These are phyloP conservation scores for Penicillium aurantiogriseum DNA, from an alignment of 2,329 filamentous ascomycete genomes.

Conservation along the genomic window DNA sequence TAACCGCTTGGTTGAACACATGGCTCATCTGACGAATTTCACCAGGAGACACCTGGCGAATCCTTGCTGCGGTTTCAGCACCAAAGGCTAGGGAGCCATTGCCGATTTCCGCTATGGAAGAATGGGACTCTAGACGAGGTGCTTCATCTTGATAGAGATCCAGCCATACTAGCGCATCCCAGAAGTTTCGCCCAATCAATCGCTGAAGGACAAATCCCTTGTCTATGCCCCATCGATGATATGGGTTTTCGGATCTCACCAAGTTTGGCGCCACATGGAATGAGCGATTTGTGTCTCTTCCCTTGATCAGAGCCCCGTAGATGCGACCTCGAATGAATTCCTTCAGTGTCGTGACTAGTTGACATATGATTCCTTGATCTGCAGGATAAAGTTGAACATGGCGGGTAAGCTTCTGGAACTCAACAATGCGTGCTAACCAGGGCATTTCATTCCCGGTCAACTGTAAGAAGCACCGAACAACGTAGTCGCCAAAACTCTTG, in stretches of 20 bases:
- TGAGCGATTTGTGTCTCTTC: conserved; percentile 2
- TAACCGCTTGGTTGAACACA: conserved; percentile 4
- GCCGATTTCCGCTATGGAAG: conserved; percentile 15
- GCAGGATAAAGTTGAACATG: conserved; percentile 16
- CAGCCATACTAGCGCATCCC: conserved; percentile 1
- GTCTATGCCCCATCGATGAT: neutral
- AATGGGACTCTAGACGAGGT: neutral
- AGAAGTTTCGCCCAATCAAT: conserved; percentile 14
- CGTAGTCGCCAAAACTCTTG: conserved; percentile 51
- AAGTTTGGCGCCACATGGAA: neutral
- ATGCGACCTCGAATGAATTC: conserved; percentile 34
- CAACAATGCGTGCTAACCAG: conserved; percentile 38
- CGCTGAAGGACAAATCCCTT: conserved; percentile 12
- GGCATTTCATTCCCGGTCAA: conserved; percentile 37
- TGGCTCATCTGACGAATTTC: neutral
- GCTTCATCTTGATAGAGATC: neutral
- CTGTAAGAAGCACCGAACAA: conserved; percentile 37
- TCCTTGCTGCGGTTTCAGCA: conserved; percentile 9
- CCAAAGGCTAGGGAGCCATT: conserved; percentile 12
- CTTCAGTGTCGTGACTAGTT: conserved; percentile 29
- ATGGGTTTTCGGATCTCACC: neutral
- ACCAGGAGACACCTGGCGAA: neutral
- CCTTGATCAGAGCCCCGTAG: conserved; percentile 14
- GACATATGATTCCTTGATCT: conserved; percentile 15
- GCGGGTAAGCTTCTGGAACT: conserved; percentile 31